Conservation (phyloP, 768 basidiomycete genomes). For the Mycena galericulata region DNA sequence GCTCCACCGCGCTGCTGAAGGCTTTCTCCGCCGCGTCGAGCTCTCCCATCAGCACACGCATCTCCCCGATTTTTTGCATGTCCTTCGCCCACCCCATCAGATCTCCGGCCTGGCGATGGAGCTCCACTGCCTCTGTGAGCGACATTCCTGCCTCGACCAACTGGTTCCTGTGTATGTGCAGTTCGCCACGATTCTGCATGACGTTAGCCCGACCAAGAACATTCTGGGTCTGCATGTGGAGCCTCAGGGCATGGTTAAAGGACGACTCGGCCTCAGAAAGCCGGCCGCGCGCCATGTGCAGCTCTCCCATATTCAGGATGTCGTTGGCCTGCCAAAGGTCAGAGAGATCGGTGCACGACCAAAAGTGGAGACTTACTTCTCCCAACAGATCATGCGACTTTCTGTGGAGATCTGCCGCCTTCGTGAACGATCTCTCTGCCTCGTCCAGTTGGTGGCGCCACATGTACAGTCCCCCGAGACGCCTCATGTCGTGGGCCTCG, state of each 20-base stretch:
- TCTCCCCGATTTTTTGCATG: constrained; percentile 28
- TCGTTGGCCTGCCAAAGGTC: constrained; percentile 31
- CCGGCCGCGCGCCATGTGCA: constrained; percentile 29
- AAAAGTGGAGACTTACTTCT: constrained; percentile 17
- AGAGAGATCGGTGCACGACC: not conserved
- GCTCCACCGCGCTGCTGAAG: constrained; percentile 25
- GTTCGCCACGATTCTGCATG: constrained; percentile 30
- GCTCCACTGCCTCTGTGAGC: constrained; percentile 32
- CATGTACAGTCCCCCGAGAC: constrained; percentile 31
- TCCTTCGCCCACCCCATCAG: constrained; percentile 27
- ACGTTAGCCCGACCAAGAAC: constrained; percentile 32
- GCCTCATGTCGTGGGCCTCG: constrained; percentile 33
- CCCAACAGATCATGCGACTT: constrained; percentile 32
- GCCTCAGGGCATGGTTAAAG: constrained; percentile 28
- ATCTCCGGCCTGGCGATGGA: constrained; percentile 33
- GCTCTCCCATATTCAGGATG: constrained; percentile 28
- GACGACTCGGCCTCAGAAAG: constrained; percentile 34
- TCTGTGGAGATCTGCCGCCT: constrained; percentile 34
- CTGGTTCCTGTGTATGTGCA: constrained; percentile 28
- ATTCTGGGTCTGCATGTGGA: constrained; percentile 34
- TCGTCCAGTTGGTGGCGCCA: constrained; percentile 32
- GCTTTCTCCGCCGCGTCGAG: constrained; percentile 23
- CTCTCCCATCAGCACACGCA: constrained; percentile 10
- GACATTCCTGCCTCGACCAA: constrained; percentile 30
- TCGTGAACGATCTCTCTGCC: constrained; percentile 35